Conservation (phyloP, 2,329 filamentous ascomycete genomes). For the Trichoderma atrobrunneum region DNA sequence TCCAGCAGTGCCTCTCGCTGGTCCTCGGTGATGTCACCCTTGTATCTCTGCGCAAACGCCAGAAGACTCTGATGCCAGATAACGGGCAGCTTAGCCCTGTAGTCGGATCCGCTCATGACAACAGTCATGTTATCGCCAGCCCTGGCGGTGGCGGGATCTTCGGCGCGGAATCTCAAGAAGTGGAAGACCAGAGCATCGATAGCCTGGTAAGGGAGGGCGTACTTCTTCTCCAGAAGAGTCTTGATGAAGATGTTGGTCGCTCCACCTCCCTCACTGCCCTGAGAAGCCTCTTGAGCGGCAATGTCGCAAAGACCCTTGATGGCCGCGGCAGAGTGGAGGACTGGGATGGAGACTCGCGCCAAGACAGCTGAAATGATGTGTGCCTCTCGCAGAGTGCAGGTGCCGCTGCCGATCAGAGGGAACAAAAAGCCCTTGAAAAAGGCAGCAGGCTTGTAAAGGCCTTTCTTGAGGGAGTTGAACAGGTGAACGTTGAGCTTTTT, state of each 20-base stretch:
- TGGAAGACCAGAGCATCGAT: slow-evolving; percentile 95
- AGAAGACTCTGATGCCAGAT: slow-evolving; percentile 95
- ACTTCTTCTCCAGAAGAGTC: slow-evolving; percentile 91
- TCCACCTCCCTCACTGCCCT: slow-evolving; percentile 80
- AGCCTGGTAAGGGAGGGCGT: slow-evolving; percentile 91
- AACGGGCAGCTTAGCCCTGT: slow-evolving; percentile 70
- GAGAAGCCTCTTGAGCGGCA: slow-evolving; percentile 81
- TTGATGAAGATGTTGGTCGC: slow-evolving; percentile 95
- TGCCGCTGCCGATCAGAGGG: slow-evolving; percentile 77
- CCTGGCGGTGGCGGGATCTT: slow-evolving; percentile 57
- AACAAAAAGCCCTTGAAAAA: slow-evolving; percentile 98
- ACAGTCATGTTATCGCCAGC: slow-evolving; percentile 52
- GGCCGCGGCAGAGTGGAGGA: slow-evolving; percentile 88
- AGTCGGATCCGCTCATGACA: slow-evolving; percentile 45
- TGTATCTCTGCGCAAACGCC: slow-evolving; percentile 89
- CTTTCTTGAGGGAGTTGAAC: slow-evolving; percentile 89
- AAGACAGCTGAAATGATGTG: slow-evolving; percentile 87
- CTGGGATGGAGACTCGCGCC: slow-evolving; percentile 79
- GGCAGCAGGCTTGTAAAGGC: slow-evolving; percentile 86
- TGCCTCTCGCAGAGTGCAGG: slow-evolving; percentile 89
- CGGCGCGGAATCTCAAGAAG: slow-evolving; percentile 82
- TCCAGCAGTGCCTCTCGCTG: slow-evolving; percentile 89
- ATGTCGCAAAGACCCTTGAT: slow-evolving; percentile 92
- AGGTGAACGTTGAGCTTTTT: slow-evolving; percentile 95
- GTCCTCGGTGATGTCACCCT: slow-evolving; percentile 94